Evolutionary conservation across 2,329 filamentous ascomycete species (phyloP), one percentile per base, ranked within the genome.

Genomic region (Colletotrichum shisoi): DNA sequence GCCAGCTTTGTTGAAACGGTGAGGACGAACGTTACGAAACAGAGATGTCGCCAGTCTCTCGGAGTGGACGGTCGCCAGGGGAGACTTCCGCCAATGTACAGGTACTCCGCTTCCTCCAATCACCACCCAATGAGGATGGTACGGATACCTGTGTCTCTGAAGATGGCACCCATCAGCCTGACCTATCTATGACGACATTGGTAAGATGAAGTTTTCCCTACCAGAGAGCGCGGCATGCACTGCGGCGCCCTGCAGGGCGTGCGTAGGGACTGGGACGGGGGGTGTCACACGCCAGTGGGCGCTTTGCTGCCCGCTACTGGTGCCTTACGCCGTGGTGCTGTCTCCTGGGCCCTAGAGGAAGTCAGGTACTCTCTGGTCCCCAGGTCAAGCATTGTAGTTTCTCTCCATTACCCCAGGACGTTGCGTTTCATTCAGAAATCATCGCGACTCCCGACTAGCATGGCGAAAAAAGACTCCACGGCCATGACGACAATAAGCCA

Each of bases 101-200:
- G 31, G 42, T 58, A 58, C 31, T 19, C 27, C 17, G 7, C 27
- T 34, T 8, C n/a, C 27, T 52, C 27, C 15, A 24, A n/a, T 39
- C 34, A 31, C 21, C 17, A 45, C n/a, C 4, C n/a, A 19, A 19
- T 11, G 9, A n/a, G 15, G n/a, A 39, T 21, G n/a, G 51, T 39
- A 21, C 51, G 31, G 31, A 37, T 27, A 19, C 34, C 31, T 21
- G 5, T 21, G 24, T 46, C 42, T 37, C 15, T 17, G 27, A 17
- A 5, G 27, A 39, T 24, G 49, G 44, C 6, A 15, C 31, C 24
- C 37, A 62, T 57, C 51, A 62, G 51, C 51, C 34, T 66, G 63
- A 66, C 63, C 37, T 56, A 42, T 24, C 39, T 68, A 68, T 68
- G 65, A 68, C 65, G 65, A 65, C 65, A 68, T 56, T 51, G 27